Percentiles rank a stretch among this genome's conserved stretches.
Evolutionary conservation across 306 rosid species (phyloP).

Genomic region (Quercus robur): DNA sequence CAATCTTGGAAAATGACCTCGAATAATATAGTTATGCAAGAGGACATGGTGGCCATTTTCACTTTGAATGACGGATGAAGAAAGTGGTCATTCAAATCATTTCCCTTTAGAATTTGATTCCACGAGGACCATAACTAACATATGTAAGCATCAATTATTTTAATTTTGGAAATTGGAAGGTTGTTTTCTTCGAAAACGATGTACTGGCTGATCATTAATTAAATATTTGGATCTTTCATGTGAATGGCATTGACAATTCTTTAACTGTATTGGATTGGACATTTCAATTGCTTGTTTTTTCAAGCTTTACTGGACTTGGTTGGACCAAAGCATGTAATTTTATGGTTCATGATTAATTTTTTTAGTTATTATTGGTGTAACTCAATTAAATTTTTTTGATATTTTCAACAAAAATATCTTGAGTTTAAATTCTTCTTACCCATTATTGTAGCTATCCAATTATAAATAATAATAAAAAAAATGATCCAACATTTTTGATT

Average conservation of each 20-base stretch:
- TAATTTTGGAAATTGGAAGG: slow-evolving; percentile 15
- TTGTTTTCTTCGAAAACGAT: neutral
- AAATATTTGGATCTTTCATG: too few species aligned
- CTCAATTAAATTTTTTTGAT: too few species aligned
- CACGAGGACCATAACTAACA: slow-evolving; percentile 29
- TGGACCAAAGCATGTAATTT: neutral
- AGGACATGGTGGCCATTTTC: slow-evolving; percentile 37
- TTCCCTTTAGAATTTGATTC: slow-evolving; percentile 30
- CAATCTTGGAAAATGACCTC: slow-evolving; percentile 27
- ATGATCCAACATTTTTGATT: too few species aligned
- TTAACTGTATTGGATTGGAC: neutral
- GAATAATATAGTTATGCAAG: slow-evolving; percentile 17
- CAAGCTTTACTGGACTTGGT: neutral
- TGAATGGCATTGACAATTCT: too few species aligned
- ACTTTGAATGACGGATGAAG: slow-evolving; percentile 22
- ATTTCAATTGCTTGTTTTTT: neutral
- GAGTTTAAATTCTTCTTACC: too few species aligned
- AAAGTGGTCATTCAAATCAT: slow-evolving; percentile 38
- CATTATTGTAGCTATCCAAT: too few species aligned
- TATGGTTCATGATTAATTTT: too few species aligned
- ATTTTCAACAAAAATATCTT: too few species aligned
- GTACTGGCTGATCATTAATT: slow-evolving; percentile 13
- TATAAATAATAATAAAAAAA: too few species aligned
- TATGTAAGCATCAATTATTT: slow-evolving; percentile 19
- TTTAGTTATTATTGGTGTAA: too few species aligned